Evolutionary conservation across 2,329 filamentous ascomycete genomes (phyloP).

Genomic region (Ophiocordyceps australis): DNA sequence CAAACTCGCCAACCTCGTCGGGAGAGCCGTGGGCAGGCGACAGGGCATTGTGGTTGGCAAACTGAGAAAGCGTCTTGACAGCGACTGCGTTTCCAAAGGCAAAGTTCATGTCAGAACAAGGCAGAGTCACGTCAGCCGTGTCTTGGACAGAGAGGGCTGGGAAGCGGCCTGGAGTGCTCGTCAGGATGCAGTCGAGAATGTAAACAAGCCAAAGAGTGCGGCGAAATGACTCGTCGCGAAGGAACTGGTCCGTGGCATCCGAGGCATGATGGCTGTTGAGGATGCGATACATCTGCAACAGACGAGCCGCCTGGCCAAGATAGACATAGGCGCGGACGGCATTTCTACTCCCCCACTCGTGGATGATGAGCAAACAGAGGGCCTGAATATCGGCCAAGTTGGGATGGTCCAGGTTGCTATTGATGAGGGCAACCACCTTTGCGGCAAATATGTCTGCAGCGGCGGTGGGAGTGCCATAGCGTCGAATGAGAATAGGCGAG

Average conservation of each 20-base stretch:
- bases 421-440: constrained; percentile 38
- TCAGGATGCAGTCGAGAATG: constrained; percentile 43
- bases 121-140: constrained; percentile 34
- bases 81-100: constrained; percentile 41
- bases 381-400: constrained; percentile 43
- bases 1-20: constrained; percentile 41
- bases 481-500: constrained; percentile 35
- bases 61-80: constrained; percentile 33
- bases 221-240: constrained; percentile 41
- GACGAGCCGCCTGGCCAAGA: constrained; percentile 42
- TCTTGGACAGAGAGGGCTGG: constrained; percentile 36
- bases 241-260: constrained; percentile 36
- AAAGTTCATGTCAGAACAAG: constrained; percentile 43
- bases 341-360: constrained; percentile 44
- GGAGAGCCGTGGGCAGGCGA: constrained; percentile 17
- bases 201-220: constrained; percentile 45
- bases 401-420: constrained; percentile 39
- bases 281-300: constrained; percentile 46
- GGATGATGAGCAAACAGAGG: constrained; percentile 40
- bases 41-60: constrained; percentile 17
- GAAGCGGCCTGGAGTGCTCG: constrained; percentile 41
- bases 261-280: constrained; percentile 34
- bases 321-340: constrained; percentile 45
- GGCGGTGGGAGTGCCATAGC: constrained; percentile 35
- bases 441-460: constrained; percentile 40